These are phyloP conservation scores for Cercospora citrullina DNA, from an alignment of 2,329 filamentous ascomycete genomes.

Conservation along the genomic window DNA sequence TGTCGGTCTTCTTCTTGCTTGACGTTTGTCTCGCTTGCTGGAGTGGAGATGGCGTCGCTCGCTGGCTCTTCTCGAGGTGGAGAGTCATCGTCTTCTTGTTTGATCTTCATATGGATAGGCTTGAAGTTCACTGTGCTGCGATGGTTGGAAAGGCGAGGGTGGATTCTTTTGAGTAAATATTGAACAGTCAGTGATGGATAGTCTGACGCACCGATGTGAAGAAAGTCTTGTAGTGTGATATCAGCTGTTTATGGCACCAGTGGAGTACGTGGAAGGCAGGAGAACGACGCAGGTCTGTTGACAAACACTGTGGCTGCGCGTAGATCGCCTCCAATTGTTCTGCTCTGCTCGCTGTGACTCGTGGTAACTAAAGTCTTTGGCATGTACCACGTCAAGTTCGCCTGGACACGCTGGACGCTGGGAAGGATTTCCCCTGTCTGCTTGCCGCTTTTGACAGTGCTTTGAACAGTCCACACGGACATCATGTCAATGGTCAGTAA, in stretches of 20 bases:
- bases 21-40: not conserved
- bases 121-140: too few species aligned
- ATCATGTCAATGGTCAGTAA: not conserved
- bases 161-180: too few species aligned
- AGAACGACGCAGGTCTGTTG: not conserved
- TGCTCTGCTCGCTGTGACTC: not conserved
- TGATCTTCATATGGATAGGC: not conserved
- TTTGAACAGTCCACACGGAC: not conserved
- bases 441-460: not conserved
- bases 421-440: not conserved
- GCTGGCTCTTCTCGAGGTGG: not conserved
- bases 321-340: not conserved
- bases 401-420: too few species aligned
- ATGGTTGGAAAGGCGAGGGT: too few species aligned
- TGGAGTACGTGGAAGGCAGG: not conserved
- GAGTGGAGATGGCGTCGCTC: not conserved
- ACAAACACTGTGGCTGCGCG: not conserved
- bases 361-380: too few species aligned
- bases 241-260: too few species aligned
- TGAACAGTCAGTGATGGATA: too few species aligned
- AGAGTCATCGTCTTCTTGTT: not conserved
- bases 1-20: not conserved
- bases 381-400: too few species aligned
- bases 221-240: too few species aligned
- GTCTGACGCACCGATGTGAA: too few species aligned